Base-by-base conservation (phyloP, 164 flowering plant species). In the Nelumbo lutea region DNA sequence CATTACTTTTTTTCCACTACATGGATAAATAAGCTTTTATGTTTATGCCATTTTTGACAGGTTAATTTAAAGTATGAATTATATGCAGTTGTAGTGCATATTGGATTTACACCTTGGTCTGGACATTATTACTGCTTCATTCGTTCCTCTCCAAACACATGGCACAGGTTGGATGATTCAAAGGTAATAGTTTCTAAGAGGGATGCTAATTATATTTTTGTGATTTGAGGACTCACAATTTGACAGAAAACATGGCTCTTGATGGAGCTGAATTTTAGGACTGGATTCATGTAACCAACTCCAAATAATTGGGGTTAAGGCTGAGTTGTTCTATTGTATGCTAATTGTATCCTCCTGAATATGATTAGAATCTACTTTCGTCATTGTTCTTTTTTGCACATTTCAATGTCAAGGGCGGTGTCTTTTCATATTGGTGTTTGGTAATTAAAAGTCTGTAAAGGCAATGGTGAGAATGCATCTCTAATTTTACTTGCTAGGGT, bases 101-200 rank as follows among this genome's bases (percentile, higher is more conserved):
- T 6, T 70, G 98, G 97, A 48, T 44, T 58, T 55, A 71, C 84
- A 57, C 72, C 84, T 50, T 73, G 72, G 73, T 87, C 82, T 55
- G 99, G 98, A 41, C 99, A 96, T 79, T 96, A 96, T 78, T 80
- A 82, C 58, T 82, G 85, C 76, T 92, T 80, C 68, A 71, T 93
- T 59, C 87, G 96, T 42, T 78, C 91, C 56, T 81, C 90, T 15
- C 88, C 87, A 8, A 72, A 82, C 39, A 73, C 80, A 63, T 96
- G 99, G 99, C 80, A 84, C 75, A 73, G 69, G 59, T 72, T 90
- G 76, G 91, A 96, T 77, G 99, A 96, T 70, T 77, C 87, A 40
- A 69, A 64, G 99, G 99, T 95, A 86, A 68, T 42, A 44, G 51
- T 67, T 42, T 27, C 27, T 27, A 27, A 27, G 27, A 27, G 27